These are phyloP conservation scores for Monosporozyma servazzii DNA, from an alignment of 805 yeast species.

Conservation along the genomic window DNA sequence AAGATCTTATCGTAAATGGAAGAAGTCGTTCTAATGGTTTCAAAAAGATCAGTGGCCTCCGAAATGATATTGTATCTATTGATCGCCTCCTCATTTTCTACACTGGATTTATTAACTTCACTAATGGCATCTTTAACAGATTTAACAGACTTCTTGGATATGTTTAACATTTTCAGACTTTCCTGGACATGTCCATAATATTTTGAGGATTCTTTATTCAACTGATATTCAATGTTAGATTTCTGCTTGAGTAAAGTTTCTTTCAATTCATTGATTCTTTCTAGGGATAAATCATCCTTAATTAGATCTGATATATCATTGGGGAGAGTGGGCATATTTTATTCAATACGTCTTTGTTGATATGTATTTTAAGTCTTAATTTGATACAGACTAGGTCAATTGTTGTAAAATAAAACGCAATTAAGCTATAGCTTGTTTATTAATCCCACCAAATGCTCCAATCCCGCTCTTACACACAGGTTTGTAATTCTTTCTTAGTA, in stretches of 20 bases:
- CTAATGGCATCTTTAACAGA: slow-evolving; percentile 38
- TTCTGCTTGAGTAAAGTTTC: slow-evolving; percentile 60
- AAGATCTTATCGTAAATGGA: slow-evolving; percentile 54
- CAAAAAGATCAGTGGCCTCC: slow-evolving; percentile 57
- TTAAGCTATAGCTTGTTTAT: too few species aligned
- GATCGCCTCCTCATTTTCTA: slow-evolving; percentile 50
- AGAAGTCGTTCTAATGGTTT: slow-evolving; percentile 62
- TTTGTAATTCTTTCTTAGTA: neutral
- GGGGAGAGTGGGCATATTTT: neutral
- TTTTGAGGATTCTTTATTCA: slow-evolving; percentile 58
- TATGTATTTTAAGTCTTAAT: neutral
- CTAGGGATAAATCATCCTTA: slow-evolving; percentile 42
- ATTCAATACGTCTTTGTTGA: neutral
- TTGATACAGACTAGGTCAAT: neutral
- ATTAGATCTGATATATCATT: slow-evolving; percentile 24
- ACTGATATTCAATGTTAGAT: slow-evolving; percentile 62
- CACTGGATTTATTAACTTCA: slow-evolving; percentile 40
- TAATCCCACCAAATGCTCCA: neutral
- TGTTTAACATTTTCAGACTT: slow-evolving; percentile 32
- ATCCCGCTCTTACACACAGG: neutral
- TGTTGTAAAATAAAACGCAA: neutral
- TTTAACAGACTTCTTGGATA: slow-evolving; percentile 39
- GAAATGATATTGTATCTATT: slow-evolving; percentile 61
- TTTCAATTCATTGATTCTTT: slow-evolving; percentile 42
- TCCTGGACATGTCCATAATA: slow-evolving; percentile 50